Evolutionary conservation across 2,329 filamentous ascomycete species (phyloP).

Genomic region (Hymenoscyphus scutula): DNA sequence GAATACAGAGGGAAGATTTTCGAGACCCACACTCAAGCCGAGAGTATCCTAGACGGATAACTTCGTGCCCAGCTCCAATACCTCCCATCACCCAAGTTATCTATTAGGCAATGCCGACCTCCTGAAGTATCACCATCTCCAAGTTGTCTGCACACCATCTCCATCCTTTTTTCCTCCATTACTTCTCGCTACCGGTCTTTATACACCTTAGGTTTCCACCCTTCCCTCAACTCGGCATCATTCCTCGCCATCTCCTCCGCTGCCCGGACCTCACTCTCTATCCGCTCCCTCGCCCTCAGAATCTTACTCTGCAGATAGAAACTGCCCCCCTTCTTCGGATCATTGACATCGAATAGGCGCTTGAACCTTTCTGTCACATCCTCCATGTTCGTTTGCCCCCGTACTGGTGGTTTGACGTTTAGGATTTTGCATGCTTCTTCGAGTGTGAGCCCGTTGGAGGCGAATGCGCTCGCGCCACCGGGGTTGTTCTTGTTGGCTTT

Average conservation of each 20-base stretch:
- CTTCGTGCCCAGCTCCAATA: conserved; percentile 15
- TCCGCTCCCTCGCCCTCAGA: conserved; percentile 81
- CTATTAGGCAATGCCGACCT: conserved; percentile 8
- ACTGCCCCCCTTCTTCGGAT: conserved; percentile 91
- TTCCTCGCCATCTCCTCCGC: conserved; percentile 67
- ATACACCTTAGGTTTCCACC: conserved; percentile 94
- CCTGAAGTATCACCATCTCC: conserved; percentile 3
- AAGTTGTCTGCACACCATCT: conserved; percentile 10
- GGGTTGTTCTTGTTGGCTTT: conserved; percentile 65
- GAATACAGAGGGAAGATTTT: conserved; percentile 37
- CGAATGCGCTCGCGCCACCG: conserved; percentile 43
- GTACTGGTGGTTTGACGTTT: conserved; percentile 85
- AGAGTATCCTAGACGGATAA: conserved; percentile 10
- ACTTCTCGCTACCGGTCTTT: conserved; percentile 65
- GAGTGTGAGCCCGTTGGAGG: conserved; percentile 74
- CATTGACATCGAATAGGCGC: conserved; percentile 88
- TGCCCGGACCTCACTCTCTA: conserved; percentile 81
- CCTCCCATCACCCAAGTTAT: conserved; percentile 9
- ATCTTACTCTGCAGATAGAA: conserved; percentile 99
- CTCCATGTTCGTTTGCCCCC: conserved; percentile 73
- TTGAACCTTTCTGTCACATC: conserved; percentile 86
- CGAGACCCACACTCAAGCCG: conserved; percentile 21
- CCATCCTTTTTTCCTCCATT: not conserved
- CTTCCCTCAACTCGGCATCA: conserved; percentile 77
- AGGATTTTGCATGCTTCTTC: conserved; percentile 97